phyloP scores from a whole-genome alignment of 106 monocot species.

The Narthecium ossifragum region DNA sequence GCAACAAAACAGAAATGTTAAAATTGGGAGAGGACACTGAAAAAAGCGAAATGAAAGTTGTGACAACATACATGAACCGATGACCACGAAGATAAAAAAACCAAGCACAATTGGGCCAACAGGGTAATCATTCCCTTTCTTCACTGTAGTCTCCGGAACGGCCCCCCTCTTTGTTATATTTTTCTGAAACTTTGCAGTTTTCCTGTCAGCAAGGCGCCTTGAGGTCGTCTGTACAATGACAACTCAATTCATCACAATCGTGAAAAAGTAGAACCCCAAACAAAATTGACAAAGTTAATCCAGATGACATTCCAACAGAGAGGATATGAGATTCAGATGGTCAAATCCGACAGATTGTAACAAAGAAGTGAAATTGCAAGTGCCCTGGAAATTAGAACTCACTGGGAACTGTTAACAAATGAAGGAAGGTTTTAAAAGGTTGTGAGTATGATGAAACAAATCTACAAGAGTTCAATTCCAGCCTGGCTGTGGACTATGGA shows the following conservation, averaged over 20 bases:
- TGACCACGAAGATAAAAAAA: constrained; percentile 75
- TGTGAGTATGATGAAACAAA: no score
- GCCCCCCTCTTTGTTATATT: constrained; percentile 66
- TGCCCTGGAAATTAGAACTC: no score
- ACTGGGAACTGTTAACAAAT: no score
- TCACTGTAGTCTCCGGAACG: constrained; percentile 63
- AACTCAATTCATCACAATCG: neutral
- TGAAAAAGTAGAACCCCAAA: neutral
- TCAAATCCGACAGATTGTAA: no score
- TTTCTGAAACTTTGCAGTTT: constrained; percentile 61
- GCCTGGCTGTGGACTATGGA: no score
- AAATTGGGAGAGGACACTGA: neutral
- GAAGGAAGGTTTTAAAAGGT: no score
- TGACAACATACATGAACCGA: constrained; percentile 57
- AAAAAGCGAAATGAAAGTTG: neutral
- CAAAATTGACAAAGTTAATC: no score
- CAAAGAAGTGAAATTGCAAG: no score
- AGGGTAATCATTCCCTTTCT: constrained; percentile 71
- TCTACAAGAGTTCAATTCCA: no score
- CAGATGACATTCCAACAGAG: no score
- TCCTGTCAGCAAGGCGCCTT: constrained; percentile 71
- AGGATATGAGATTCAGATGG: no score
- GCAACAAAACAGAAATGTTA: neutral
- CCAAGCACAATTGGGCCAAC: constrained; percentile 71
- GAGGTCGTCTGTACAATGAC: constrained; percentile 54